phyloP scores from a whole-genome alignment of 768 basidiomycete species.

The Amanita subjunquillea region DNA sequence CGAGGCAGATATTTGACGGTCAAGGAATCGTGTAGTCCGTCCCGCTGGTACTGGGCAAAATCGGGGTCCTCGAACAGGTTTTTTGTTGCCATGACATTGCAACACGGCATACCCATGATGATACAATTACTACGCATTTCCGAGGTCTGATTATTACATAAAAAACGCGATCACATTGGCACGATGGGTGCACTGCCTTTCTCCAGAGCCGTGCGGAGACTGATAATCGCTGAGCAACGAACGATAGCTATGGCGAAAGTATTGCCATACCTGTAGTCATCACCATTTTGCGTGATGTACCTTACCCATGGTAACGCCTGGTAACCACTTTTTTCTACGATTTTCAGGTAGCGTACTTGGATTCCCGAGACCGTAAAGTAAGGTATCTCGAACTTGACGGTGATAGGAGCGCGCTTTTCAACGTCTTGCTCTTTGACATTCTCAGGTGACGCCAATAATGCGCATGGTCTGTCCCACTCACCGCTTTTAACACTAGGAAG shows the following conservation, averaged over 20 bases:
- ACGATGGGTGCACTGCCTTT: slow-evolving; percentile 61
- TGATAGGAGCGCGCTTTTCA: slow-evolving; percentile 90
- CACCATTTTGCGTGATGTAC: slow-evolving; percentile 87
- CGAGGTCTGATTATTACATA: neutral
- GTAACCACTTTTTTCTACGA: slow-evolving; percentile 98
- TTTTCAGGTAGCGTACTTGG: slow-evolving; percentile 95
- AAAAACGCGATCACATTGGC: slow-evolving; percentile 25
- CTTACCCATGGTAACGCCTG: slow-evolving; percentile 95
- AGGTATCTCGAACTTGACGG: slow-evolving; percentile 96
- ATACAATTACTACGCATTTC: too few species aligned
- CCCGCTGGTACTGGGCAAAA: too few species aligned
- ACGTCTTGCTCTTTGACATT: slow-evolving; percentile 48
- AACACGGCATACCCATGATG: neutral
- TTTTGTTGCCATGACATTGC: neutral
- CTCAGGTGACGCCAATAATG: neutral
- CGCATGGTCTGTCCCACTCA: slow-evolving; percentile 25
- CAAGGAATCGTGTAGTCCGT: too few species aligned
- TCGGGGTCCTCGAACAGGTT: neutral
- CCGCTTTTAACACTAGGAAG: slow-evolving; percentile 88
- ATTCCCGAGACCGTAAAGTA: slow-evolving; percentile 98
- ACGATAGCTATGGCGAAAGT: neutral
- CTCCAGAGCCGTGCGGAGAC: slow-evolving; percentile 65
- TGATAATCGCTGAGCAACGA: slow-evolving; percentile 13
- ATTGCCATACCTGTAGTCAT: slow-evolving; percentile 67
- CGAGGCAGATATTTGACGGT: too few species aligned